Evolutionary conservation across 2,329 filamentous ascomycete genomes (phyloP).

Genomic region (Cytospora schulzeri): DNA sequence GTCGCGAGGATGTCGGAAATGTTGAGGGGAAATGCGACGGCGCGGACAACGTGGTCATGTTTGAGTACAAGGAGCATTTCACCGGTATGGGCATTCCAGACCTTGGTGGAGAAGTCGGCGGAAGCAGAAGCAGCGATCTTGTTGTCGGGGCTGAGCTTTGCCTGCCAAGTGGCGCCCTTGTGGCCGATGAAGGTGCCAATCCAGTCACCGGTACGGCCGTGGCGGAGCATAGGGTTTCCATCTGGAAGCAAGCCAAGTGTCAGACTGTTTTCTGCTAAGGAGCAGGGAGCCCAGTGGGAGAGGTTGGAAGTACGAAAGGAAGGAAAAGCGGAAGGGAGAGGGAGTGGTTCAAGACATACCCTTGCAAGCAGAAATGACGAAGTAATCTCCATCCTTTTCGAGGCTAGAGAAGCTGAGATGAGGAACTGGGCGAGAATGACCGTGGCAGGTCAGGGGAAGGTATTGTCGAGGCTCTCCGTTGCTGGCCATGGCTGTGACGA

Average conservation of each 20-base stretch:
- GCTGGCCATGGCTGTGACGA: slow-evolving; percentile 34
- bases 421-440: slow-evolving; percentile 88
- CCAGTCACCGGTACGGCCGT: slow-evolving; percentile 95
- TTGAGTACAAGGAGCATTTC: slow-evolving; percentile 84
- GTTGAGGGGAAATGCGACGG: slow-evolving; percentile 85
- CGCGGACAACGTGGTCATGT: slow-evolving; percentile 93
- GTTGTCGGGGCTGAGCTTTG: slow-evolving; percentile 84
- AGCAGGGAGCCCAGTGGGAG: background rate
- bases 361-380: slow-evolving; percentile 92
- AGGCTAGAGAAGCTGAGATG: slow-evolving; percentile 88
- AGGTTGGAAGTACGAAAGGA: slow-evolving; percentile 26
- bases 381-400: slow-evolving; percentile 82
- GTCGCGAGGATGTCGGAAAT: slow-evolving; percentile 85
- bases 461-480: slow-evolving; percentile 53
- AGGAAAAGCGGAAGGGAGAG: slow-evolving; percentile 15
- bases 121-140: slow-evolving; percentile 88
- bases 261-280: background rate
- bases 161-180: slow-evolving; percentile 98
- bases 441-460: slow-evolving; percentile 90
- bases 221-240: slow-evolving; percentile 96
- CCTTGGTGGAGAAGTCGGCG: slow-evolving; percentile 93
- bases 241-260: slow-evolving; percentile 56
- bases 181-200: slow-evolving; percentile 98
- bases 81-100: slow-evolving; percentile 96
- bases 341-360: slow-evolving; percentile 47